Percentiles rank a stretch among this genome's conserved stretches.
These are phyloP conservation scores for Viola pubescens DNA, from an alignment of 441 rosid species.

Conservation along the genomic window DNA sequence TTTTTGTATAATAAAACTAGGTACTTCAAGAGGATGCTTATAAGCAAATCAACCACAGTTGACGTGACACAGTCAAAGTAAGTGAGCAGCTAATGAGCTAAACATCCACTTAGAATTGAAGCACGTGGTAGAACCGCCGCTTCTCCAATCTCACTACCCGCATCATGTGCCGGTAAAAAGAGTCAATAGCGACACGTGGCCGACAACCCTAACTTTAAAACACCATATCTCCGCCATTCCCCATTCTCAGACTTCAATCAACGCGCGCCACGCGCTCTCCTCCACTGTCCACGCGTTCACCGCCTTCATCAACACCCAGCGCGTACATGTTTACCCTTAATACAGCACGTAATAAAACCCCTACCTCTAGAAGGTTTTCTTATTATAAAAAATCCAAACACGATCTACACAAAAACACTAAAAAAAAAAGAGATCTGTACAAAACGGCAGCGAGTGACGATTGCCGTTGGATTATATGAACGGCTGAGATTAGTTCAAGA, in stretches of 20 bases:
- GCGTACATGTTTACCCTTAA: not conserved
- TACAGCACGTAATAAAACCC: too few relatives aligned
- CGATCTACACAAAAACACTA: constrained; percentile 12
- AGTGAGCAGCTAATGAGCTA: not conserved
- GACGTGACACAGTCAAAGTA: not conserved
- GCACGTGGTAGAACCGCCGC: constrained; percentile 22
- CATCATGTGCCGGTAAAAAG: constrained; percentile 24
- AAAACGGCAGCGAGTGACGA: constrained; percentile 27
- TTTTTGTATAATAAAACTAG: too few relatives aligned
- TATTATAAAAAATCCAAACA: not conserved
- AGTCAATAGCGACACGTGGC: constrained; percentile 31
- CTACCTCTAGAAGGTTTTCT: not conserved
- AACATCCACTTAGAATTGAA: not conserved
- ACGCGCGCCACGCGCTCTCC: not conserved
- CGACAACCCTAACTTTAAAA: not conserved
- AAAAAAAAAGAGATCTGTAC: constrained; percentile 7
- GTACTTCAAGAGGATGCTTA: too few relatives aligned
- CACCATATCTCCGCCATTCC: too few relatives aligned
- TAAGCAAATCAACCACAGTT: not conserved
- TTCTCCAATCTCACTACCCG: constrained; percentile 14
- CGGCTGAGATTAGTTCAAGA: constrained; percentile 35
- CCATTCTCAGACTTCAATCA: too few relatives aligned
- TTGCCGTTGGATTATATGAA: constrained; percentile 17
- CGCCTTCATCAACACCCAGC: not conserved
- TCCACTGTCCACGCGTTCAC: too few relatives aligned